Evolutionary conservation across 2,329 filamentous ascomycete genomes (phyloP), one percentile per base, ranked within the genome.

Genomic region (Stemphylium vesicarium): DNA sequence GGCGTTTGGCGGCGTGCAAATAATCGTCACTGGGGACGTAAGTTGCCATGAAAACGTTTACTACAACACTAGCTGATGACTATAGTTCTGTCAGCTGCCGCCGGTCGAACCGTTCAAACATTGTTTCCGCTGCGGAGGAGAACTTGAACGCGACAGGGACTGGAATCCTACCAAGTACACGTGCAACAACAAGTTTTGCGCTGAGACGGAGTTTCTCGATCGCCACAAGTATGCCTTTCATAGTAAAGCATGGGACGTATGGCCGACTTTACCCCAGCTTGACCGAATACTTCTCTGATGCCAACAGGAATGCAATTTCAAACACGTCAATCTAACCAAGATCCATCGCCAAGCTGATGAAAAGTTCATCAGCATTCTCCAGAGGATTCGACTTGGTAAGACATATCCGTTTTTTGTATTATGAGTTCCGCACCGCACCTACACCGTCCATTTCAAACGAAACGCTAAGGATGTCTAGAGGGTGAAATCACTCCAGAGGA

Each of bases 201-300:
- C 63, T 4, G 80, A 85, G 18, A 70, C 69, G 11, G 80, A 24
- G 22, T 24, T 24, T 24, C 22, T 24, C 22, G 22, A 24, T 24
- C 22, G 7, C 4, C 22, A 88, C 10, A 85, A 85, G 61, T 88
- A 84, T 82, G 85, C 85, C 0, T 88, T 88, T 60, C 74, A 77
- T 16, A 85, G 83, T 59, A 52, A 70, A 2, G 80, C 80, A 0
- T 89, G 86, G 86, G 55, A 73, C 11, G 73, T 65, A 59, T 24
- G 22, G 22, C 22, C 22, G 22, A 24, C 22, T 24, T 24, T 24
- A 24, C 22, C 22, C 22, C 22, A 24, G 22, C 22, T 8, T n/a
- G 29, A 15, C 7, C 22, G 18, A 8, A 8, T 3, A 24, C 4
- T 24, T 24, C 35, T 15, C 55, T 65, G 40, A 66, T 13, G 24